Base-by-base conservation (phyloP, 805 yeast species). In the Saccharomyces paradoxus region DNA sequence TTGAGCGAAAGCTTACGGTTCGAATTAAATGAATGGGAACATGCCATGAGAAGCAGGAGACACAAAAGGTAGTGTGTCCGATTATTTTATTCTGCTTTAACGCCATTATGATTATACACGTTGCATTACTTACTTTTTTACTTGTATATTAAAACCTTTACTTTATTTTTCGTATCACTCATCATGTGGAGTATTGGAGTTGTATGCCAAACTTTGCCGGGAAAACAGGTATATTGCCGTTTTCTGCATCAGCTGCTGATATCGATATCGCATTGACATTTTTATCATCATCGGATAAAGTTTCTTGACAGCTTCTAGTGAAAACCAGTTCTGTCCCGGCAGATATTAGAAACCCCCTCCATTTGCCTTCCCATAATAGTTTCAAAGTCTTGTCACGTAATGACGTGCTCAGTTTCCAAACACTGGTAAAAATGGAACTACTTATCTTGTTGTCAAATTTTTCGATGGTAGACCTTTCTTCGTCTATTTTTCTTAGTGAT, bases 321-420 rank as follows among this genome's bases (percentile, higher is more conserved):
- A 37, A 46, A 14, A 55, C 52, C 2, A 87, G 56, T 53, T 78
- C 81, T 6, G 81, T 75, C 0, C 97, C 97, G 1, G 92, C 80
- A 50, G 88, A 81, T 2, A 91, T 73, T 51, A 92, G 68, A 66
- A 92, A 87, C 47, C 89, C 95, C 62, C 86, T 84, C 62, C 81
- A 81, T 57, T 86, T 81, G 0, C 97, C 97, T 63, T 88, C 97
- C 97, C 97, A 92, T 48, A 88, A 71, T 5, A 90, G 50, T 56
- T 81, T 82, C 13, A 88, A 61, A 56, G 81, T 77, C 58, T 76
- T 78, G 51, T 83, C 85, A 48, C 81, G 82, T 30, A 89, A 59
- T 48, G 89, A 83, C 0, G 94, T 82, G 53, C 91, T 80, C 3
- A 84, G 70, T 67, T 88, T 90, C 60, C 90, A 68, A 13, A 89